These are phyloP conservation scores for Inonotus obliquus DNA, from an alignment of 1,284 basidiomycete genomes.

Conservation along the genomic window DNA sequence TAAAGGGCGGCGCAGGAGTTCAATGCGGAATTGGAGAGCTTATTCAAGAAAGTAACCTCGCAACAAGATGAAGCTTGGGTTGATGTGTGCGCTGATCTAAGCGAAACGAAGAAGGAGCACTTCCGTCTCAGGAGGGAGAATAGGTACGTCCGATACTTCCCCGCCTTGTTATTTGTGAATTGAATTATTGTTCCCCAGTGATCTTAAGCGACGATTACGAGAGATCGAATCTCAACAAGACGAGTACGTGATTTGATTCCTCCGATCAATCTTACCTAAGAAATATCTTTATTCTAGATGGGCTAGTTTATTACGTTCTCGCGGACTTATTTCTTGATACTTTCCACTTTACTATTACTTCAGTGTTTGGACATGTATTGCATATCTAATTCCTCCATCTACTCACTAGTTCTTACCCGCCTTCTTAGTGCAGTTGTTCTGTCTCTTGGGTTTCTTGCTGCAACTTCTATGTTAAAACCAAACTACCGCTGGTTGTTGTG, in stretches of 20 bases:
- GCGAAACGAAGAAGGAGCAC: constrained; percentile 67
- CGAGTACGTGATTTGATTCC: constrained; percentile 51
- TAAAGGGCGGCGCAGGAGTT: constrained; percentile 57
- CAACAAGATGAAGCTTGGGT: constrained; percentile 76
- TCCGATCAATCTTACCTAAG: constrained; percentile 16
- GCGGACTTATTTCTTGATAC: constrained; percentile 45
- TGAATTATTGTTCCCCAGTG: constrained; percentile 28
- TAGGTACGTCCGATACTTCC: constrained; percentile 44
- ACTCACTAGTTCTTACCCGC: neutral
- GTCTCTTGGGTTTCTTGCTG: neutral
- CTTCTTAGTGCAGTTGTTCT: constrained; percentile 3
- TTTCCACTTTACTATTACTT: neutral
- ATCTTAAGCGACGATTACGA: constrained; percentile 64
- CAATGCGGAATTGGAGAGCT: constrained; percentile 85
- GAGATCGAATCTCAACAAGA: constrained; percentile 73
- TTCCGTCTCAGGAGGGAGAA: constrained; percentile 75
- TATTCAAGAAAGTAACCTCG: constrained; percentile 78
- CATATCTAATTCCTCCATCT: neutral
- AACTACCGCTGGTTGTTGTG: neutral
- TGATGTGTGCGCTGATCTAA: constrained; percentile 68
- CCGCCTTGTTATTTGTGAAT: constrained; percentile 2
- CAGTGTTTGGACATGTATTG: neutral
- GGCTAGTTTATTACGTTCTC: constrained; percentile 56
- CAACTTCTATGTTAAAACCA: neutral
- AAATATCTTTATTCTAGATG: constrained; percentile 44